These are phyloP conservation scores for Termitomyces sp. DNA, from an alignment of 768 basidiomycete species.

Conservation along the genomic window DNA sequence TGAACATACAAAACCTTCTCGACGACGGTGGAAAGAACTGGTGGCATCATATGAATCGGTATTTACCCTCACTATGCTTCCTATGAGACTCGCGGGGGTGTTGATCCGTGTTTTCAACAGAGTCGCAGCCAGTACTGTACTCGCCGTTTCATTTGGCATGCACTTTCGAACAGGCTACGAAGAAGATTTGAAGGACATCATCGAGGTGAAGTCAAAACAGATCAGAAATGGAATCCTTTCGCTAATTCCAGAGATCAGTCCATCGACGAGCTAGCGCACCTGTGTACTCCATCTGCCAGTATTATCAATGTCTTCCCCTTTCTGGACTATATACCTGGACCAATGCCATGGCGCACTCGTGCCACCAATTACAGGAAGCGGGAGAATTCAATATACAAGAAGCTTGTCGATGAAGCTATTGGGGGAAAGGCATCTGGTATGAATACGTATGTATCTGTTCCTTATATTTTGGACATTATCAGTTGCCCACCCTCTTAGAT, in stretches of 20 bases:
- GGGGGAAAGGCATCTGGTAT: neutral
- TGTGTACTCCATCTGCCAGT: neutral
- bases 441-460: conserved; percentile 1
- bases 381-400: neutral
- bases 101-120: neutral
- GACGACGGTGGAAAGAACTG: conserved; percentile 4
- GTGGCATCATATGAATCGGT: conserved; percentile 4
- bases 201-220: neutral
- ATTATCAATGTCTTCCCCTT: conserved; percentile 5
- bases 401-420: neutral
- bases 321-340: neutral
- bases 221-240: neutral
- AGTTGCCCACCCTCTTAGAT: neutral
- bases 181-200: neutral
- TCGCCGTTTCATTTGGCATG: neutral
- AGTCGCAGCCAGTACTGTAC: neutral
- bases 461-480: neutral
- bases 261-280: neutral
- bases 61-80: neutral
- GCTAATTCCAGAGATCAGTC: neutral
- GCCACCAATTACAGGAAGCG: neutral
- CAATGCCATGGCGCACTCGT: conserved; percentile 3
- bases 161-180: conserved; percentile 2
- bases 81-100: neutral
- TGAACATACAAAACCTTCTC: conserved; percentile 1